Evolutionary conservation across 306 rosid species (phyloP), one percentile per base, ranked within the genome.

Genomic region (Crataegus laevigata): DNA sequence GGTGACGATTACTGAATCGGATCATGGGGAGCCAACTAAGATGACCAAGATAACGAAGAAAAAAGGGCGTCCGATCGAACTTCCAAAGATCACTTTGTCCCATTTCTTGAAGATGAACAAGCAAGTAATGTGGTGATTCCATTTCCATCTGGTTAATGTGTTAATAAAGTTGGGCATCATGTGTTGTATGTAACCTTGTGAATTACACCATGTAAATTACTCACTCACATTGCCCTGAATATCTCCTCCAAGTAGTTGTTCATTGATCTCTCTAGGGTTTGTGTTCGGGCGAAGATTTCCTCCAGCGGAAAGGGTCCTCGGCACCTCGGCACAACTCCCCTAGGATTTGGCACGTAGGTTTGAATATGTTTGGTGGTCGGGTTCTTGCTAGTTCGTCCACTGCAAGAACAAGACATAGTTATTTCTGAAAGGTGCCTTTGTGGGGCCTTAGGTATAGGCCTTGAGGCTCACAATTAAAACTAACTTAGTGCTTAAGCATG

Each of bases 41-140:
- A 75, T 82, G 82, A 94, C 98, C 1, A 86, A 47, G 81, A 89
- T 91, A 80, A 85, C 86, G 69, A 90, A 72, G 86, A 91, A 89
- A 82, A 89, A 87, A 25, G 85, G 52, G 77, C 81, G 87, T 68
- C 74, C 77, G 42, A 83, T 87, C 11, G 82, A 83, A 81, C 77
- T 90, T 73, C 85, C 93, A 54, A 91, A 75, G 6, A 86, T 89
- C 80, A 86, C 89, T 11, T 77, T 91, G n/a, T 64, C 91, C 79
- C 89, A 89, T 78, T 91, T 85, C 76, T 86, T 94, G 79, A 94
- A 89, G 78, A 86, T 90, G 97, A 80, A 94, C 74, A 94, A 87
- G 88, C 91, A 87, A 86, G 97, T 96, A 71, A 75, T 73, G 69
- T 94, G 97, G 97, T 94, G 81, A 83, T 75, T 80, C 69, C 76